Percentiles rank a stretch among this genome's conserved stretches.
phyloP scores from a whole-genome alignment of 108 stramenopile species.

The Cylindrotheca closterium region DNA sequence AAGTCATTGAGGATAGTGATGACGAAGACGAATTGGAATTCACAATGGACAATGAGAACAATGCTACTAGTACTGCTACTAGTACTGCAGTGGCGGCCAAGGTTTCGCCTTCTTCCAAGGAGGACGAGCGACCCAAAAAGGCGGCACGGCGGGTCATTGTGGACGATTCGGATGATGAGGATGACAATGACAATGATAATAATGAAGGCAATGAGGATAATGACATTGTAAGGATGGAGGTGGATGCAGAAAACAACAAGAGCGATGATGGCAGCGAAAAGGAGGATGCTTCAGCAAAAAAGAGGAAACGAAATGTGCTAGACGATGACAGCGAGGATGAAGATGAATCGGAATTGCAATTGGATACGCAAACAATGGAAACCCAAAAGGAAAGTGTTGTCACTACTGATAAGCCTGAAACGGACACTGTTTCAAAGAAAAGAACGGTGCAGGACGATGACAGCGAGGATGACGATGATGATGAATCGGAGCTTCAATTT shows the following conservation, averaged over 20 bases:
- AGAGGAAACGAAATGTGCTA: conserved; percentile 4
- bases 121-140: not conserved
- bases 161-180: conserved; percentile 2
- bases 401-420: not conserved
- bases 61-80: not conserved
- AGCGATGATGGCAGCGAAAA: conserved; percentile 3
- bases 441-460: conserved; percentile 9
- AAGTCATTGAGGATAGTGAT: conserved; percentile 11
- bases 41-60: not conserved
- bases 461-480: conserved; percentile 17
- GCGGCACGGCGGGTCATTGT: not conserved
- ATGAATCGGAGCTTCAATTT: conserved; percentile 1
- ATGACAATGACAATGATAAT: not conserved
- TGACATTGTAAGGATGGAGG: not conserved
- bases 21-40: conserved; percentile 9
- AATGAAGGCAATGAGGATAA: conserved; percentile 3
- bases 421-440: not conserved
- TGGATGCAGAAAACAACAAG: not conserved
- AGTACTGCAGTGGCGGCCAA: not conserved
- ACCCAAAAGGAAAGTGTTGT: not conserved
- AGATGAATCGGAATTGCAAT: conserved; percentile 18
- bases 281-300: too few species aligned
- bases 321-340: conserved; percentile 40
- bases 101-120: not conserved
- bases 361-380: conserved; percentile 1